Percentiles rank a stretch among this genome's conserved stretches.
phyloP scores from a whole-genome alignment of 345 rosid genomes.

The Gossypium arboreum region DNA sequence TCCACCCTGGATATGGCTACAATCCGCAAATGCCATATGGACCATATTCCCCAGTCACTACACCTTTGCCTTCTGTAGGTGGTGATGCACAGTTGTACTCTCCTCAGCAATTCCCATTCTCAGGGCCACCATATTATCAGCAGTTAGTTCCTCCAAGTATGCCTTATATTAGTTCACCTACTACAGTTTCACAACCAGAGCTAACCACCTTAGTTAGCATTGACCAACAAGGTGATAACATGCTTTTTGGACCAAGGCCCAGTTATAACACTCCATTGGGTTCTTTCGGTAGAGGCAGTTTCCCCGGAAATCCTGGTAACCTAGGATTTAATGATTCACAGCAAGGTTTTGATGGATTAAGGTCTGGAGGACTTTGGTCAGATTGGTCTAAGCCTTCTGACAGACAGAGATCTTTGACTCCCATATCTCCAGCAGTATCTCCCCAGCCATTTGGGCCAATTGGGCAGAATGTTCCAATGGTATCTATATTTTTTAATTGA shows the following conservation, averaged over 20 bases:
- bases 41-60: constrained; percentile 81
- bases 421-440: constrained; percentile 63
- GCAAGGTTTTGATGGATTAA: constrained; percentile 65
- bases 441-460: constrained; percentile 69
- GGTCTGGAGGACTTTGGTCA: constrained; percentile 78
- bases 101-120: constrained; percentile 65
- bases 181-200: constrained; percentile 63
- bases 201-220: constrained; percentile 43
- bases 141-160: constrained; percentile 69
- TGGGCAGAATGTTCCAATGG: constrained; percentile 67
- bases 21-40: constrained; percentile 84
- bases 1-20: constrained; percentile 79
- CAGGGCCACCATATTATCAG: constrained; percentile 64
- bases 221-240: constrained; percentile 74
- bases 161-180: constrained; percentile 66
- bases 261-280: constrained; percentile 60
- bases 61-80: constrained; percentile 66
- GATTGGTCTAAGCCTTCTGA: constrained; percentile 75
- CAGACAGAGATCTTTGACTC: constrained; percentile 58
- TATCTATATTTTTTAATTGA: constrained; percentile 29
- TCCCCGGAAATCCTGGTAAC: constrained; percentile 51
- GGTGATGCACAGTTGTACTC: constrained; percentile 67
- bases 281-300: constrained; percentile 56
- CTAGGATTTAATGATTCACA: constrained; percentile 66
- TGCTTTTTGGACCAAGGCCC: constrained; percentile 64